Percentiles rank a stretch among this genome's conserved stretches.
These are phyloP conservation scores for Lathyrus sativus DNA, from an alignment of 306 rosid genomes.

Conservation along the genomic window DNA sequence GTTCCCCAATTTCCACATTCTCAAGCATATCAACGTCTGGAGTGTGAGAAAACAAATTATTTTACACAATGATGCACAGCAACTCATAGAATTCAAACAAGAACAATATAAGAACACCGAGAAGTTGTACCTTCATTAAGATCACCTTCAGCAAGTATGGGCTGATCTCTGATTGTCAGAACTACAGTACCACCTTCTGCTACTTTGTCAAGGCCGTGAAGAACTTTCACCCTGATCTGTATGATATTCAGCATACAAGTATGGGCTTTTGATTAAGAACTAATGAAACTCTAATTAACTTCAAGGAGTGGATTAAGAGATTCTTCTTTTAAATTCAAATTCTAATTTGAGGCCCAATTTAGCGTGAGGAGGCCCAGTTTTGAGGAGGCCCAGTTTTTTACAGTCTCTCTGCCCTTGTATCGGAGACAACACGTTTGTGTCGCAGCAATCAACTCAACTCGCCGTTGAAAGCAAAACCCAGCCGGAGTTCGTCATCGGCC, in stretches of 20 bases:
- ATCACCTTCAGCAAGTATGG: constrained; percentile 79
- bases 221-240: constrained; percentile 88
- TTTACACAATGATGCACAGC: constrained; percentile 38
- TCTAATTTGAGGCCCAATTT: neutral
- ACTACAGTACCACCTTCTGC: constrained; percentile 93
- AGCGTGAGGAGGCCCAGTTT: no score
- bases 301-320: no score
- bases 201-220: constrained; percentile 93
- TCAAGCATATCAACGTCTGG: constrained; percentile 93
- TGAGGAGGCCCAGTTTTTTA: neutral
- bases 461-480: neutral
- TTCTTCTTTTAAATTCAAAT: no score
- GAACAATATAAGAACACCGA: constrained; percentile 30
- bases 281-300: no score
- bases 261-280: no score
- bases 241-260: constrained; percentile 33
- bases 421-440: neutral
- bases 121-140: constrained; percentile 73
- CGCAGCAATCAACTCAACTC: neutral
- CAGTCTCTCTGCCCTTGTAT: neutral
- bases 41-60: constrained; percentile 45
- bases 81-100: constrained; percentile 32
- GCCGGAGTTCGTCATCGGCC: neutral
- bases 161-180: constrained; percentile 92
- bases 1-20: constrained; percentile 93